Base-by-base conservation (phyloP, 1,284 basidiomycete species). In the Ceraceosorus guamensis region DNA sequence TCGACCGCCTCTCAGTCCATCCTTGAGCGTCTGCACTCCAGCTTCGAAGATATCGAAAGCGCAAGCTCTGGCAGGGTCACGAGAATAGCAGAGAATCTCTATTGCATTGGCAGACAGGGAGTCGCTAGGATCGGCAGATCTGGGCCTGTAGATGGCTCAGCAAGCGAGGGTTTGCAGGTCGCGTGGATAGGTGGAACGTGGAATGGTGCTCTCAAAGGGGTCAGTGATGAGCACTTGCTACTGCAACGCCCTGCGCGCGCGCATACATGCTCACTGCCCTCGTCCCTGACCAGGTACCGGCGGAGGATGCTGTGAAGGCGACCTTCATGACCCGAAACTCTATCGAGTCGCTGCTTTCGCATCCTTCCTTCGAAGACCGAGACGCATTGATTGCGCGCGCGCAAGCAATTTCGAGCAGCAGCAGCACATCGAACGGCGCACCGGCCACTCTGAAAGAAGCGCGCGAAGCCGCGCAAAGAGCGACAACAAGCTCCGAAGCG, bases 361-460 rank as follows among this genome's bases (percentile, higher is more conserved):
- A 63, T 34, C 57, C 67, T 1, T 48, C 51, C 2, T 68, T 69
- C 44, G 50, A 52, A 46, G 24, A 14, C 8, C n/a, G 30, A 2
- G n/a, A 3, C 4, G 6, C 6, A 18, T 4, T n/a, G n/a, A n/a
- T n/a, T n/a, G n/a, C n/a, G n/a, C n/a, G n/a, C n/a, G n/a, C n/a
- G n/a, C n/a, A n/a, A n/a, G n/a, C n/a, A n/a, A n/a, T n/a, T n/a
- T n/a, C 31, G 10, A 32, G 2, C 5, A 46, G 31, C 6, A 5
- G 8, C 30, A 11, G n/a, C 13, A n/a, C 45, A 46, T 16, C 18
- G 34, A 45, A 52, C n/a, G 44, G 31, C 4, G 61, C 65, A 39
- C 50, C 67, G 35, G 63, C 63, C 6, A 66, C 67, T 5, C 56
- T 74, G 16, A 66, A 66, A 32, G 57, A 57, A n/a, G 68, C 67